Evolutionary conservation across 106 monocot species (phyloP).

Genomic region (Allium sativum): DNA sequence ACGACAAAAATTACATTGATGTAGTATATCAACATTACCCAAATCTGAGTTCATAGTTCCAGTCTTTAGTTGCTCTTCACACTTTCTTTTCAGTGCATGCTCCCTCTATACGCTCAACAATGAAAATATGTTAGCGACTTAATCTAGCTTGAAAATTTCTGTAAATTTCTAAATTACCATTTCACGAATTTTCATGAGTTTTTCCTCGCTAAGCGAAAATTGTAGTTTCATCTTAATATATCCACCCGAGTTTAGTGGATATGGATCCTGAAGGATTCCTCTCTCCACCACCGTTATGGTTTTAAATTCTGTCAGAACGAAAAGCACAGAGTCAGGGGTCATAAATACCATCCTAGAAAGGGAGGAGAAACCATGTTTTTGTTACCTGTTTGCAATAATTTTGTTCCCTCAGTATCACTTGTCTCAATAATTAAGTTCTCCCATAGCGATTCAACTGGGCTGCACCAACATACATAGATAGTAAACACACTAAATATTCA

Average conservation of each 20-base stretch:
- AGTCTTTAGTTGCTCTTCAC: constrained; percentile 19
- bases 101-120: constrained; percentile 41
- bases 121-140: no score
- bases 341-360: neutral
- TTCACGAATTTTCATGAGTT: constrained; percentile 45
- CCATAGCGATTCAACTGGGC: constrained; percentile 53
- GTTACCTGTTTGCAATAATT: constrained; percentile 49
- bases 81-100: constrained; percentile 41
- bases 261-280: constrained; percentile 35
- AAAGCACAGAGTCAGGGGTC: neutral
- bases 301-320: constrained; percentile 37
- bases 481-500: no score
- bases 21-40: constrained; percentile 16
- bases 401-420: constrained; percentile 31
- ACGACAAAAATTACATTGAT: neutral
- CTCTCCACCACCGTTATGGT: constrained; percentile 57
- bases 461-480: constrained; percentile 24
- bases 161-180: constrained; percentile 27
- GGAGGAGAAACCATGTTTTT: neutral
- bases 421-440: constrained; percentile 50
- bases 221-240: constrained; percentile 44
- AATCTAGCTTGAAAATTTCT: no score
- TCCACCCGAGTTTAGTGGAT: constrained; percentile 50
- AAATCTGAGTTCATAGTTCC: constrained; percentile 4
- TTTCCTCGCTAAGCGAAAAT: constrained; percentile 53